Base-by-base conservation (phyloP, 192 early-diverging fungal species). In the Linderina pennispora region DNA sequence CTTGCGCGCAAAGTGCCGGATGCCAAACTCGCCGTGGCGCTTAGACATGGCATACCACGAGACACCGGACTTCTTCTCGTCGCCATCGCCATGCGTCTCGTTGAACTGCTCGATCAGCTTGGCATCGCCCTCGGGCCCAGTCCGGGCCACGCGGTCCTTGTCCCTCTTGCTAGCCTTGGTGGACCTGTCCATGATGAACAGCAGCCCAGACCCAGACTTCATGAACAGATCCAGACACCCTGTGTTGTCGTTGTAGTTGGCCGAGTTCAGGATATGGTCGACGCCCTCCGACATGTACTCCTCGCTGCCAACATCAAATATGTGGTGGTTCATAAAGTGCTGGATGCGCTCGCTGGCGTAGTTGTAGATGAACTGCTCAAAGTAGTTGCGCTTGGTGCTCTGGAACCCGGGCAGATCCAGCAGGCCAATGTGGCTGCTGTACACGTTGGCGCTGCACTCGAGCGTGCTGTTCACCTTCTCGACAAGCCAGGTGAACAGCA, bases 261-360 rank as follows among this genome's bases (percentile, higher is more conserved):
- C 76, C 7, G 81, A 56, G 26, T 74, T 74, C 17, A 79, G 70
- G 14, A 58, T 55, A 9, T 78, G 71, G 46, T 47, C 55, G 14
- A 86, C 66, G 7, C 83, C 86, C 40, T 90, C 89, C 10, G 56
- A 18, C 3, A 57, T 76, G 36, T 82, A 84, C 37, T 85, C 80
- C 8, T 81, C 69, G 8, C 76, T 67, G 43, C 78, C 79, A 0
- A 77, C 60, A 36, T 89, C 88, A 53, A 91, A 87, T 36, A 91
- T 65, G 26, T 84, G 78, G 23, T 81, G 76, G 39, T 80, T 66
- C 41, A 80, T 71, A 53, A 90, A 90, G 44, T 81, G 74, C 40
- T 91, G 86, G 6, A 94, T 69, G 47, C 91, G 81, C 66, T 96
- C 92, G 58, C 88, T 91, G 34, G 90, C 84, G 56, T 83, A 91